phyloP scores from a whole-genome alignment of 1,139 yeast species.

The Komagataea norvegica region DNA sequence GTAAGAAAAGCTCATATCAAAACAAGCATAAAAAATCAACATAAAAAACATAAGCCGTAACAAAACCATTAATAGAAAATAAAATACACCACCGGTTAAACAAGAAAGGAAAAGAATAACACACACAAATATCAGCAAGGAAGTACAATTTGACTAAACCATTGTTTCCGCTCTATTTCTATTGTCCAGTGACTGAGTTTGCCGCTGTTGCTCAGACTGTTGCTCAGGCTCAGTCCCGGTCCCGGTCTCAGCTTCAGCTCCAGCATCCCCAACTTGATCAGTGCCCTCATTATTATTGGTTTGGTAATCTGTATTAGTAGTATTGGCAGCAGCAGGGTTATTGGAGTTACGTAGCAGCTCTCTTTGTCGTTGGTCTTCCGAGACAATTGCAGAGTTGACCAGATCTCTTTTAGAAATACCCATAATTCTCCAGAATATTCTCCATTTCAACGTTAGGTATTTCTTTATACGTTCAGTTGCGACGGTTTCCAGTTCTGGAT shows the following conservation, averaged over 20 bases:
- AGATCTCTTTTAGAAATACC: slow-evolving; percentile 46
- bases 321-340: background rate
- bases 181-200: too few species aligned
- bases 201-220: too few species aligned
- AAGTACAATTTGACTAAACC: slow-evolving; percentile 9
- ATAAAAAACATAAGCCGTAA: too few species aligned
- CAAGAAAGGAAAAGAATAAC: background rate
- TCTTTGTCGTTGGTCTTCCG: slow-evolving; percentile 32
- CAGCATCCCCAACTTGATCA: background rate
- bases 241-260: background rate
- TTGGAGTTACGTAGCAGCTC: slow-evolving; percentile 9
- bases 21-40: too few species aligned
- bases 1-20: too few species aligned
- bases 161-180: slow-evolving; percentile 16
- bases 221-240: too few species aligned
- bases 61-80: too few species aligned
- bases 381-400: slow-evolving; percentile 48
- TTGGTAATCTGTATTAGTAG: background rate
- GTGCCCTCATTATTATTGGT: background rate
- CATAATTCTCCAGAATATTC: slow-evolving; percentile 51
- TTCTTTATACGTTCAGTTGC: slow-evolving; percentile 38
- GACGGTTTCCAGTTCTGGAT: slow-evolving; percentile 38
- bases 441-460: slow-evolving; percentile 35
- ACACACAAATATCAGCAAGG: background rate
- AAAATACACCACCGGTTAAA: background rate